Evolutionary conservation across 371 early-diverging fungal genomes (phyloP).

Genomic region (Mortierella sp.): DNA sequence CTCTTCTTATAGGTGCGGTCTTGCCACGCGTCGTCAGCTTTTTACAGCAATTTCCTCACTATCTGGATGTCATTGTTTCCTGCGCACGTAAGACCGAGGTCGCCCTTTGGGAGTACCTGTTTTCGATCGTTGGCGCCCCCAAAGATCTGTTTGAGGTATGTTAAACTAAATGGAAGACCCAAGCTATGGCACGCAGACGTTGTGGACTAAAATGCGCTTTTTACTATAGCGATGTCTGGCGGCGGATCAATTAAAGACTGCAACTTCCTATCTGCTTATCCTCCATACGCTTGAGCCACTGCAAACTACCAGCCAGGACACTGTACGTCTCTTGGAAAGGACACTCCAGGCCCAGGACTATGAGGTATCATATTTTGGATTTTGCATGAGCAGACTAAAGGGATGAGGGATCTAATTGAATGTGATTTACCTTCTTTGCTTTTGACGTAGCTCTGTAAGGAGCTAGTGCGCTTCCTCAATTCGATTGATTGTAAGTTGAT

Average conservation of each 20-base stretch:
- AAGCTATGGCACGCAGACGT: neutral
- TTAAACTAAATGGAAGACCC: neutral
- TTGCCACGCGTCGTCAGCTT: conserved; percentile 78
- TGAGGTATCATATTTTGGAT: conserved; percentile 59
- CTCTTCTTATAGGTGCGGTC: conserved; percentile 62
- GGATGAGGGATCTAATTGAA: no score
- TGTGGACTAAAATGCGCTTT: neutral
- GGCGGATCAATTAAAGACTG: conserved; percentile 77
- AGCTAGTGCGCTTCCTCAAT: conserved; percentile 83
- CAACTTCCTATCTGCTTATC: conserved; percentile 88
- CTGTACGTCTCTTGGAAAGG: conserved; percentile 77
- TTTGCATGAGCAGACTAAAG: neutral
- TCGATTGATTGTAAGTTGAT: conserved; percentile 77
- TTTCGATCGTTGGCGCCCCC: conserved; percentile 83
- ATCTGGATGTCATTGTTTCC: conserved; percentile 84
- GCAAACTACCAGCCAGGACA: conserved; percentile 60
- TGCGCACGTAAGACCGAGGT: conserved; percentile 94
- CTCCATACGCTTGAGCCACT: conserved; percentile 85
- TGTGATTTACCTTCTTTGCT: neutral
- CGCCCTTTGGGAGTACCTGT: conserved; percentile 89
- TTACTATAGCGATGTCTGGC: conserved; percentile 71
- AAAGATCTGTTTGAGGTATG: conserved; percentile 82
- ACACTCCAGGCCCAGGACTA: conserved; percentile 82
- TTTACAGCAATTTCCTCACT: conserved; percentile 77
- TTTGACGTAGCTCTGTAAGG: conserved; percentile 74